Percentiles rank a stretch among this genome's conserved stretches.
Evolutionary conservation across 495 filamentous ascomycete species (phyloP).

Genomic region (Chaetomium tenue): DNA sequence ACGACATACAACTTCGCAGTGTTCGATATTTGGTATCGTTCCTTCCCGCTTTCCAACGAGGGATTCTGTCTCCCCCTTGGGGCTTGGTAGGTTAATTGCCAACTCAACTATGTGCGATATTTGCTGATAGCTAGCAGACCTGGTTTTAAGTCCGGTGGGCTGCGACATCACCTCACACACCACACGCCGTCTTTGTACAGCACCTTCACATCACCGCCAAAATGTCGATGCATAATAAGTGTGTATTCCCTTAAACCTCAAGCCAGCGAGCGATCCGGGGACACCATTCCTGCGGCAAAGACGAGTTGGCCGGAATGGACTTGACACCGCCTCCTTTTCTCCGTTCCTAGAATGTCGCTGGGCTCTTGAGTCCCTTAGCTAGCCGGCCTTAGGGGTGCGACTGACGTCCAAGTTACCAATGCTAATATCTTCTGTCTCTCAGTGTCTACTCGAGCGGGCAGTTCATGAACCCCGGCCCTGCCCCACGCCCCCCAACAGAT

Average conservation of each 20-base stretch:
- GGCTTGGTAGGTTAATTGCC: neutral
- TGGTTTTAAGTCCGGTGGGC: too few relatives aligned
- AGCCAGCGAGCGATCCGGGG: neutral
- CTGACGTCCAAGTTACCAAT: neutral
- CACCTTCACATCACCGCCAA: neutral
- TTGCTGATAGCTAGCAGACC: neutral
- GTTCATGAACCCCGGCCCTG: constrained; percentile 97
- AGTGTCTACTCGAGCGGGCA: constrained; percentile 62
- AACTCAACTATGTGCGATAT: neutral
- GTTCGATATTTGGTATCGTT: neutral
- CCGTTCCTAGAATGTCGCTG: neutral
- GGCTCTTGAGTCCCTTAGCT: neutral
- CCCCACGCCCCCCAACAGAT: constrained; percentile 83
- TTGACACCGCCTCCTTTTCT: neutral
- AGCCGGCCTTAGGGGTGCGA: neutral
- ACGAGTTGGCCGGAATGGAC: neutral
- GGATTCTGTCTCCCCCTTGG: neutral
- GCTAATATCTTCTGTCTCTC: constrained; percentile 26
- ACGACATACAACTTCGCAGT: neutral
- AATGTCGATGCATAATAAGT: constrained; percentile 26
- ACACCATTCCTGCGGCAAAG: neutral
- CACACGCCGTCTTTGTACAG: neutral
- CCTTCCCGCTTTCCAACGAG: neutral
- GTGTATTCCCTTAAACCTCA: neutral
- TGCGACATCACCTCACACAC: neutral